These are phyloP conservation scores for Trichoderma sp. DNA, from an alignment of 2,329 filamentous ascomycete genomes.

Conservation along the genomic window DNA sequence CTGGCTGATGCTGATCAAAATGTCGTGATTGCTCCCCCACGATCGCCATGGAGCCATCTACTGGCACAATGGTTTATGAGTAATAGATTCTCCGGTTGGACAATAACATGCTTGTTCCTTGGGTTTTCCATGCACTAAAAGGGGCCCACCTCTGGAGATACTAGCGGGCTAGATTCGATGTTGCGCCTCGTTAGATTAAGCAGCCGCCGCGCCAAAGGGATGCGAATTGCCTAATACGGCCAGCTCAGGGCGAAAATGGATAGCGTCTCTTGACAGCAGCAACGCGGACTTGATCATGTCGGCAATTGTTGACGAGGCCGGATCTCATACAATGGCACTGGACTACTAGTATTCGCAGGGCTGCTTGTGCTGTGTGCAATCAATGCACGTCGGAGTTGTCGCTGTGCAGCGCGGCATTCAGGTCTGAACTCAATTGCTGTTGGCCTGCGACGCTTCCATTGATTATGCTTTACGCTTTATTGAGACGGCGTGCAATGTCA, in stretches of 20 bases:
- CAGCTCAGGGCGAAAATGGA: neutral
- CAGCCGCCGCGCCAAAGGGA: conserved; percentile 14
- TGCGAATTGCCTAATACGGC: conserved; percentile 12
- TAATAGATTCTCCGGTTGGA: neutral
- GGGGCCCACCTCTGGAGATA: neutral
- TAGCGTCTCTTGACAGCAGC: too few species aligned
- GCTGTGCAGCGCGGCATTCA: too few species aligned
- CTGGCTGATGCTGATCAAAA: neutral
- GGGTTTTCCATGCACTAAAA: neutral
- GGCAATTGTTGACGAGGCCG: too few species aligned
- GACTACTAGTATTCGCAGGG: too few species aligned
- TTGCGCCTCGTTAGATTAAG: conserved; percentile 14
- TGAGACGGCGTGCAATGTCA: neutral
- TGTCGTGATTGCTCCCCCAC: neutral
- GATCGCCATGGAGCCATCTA: neutral
- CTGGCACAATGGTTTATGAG: neutral
- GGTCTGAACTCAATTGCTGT: too few species aligned
- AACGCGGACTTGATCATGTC: too few species aligned
- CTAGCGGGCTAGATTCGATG: conserved; percentile 20
- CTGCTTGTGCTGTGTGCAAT: too few species aligned
- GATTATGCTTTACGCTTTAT: neutral
- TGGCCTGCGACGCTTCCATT: neutral
- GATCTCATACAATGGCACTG: too few species aligned
- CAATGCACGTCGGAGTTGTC: too few species aligned
- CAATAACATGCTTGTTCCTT: neutral